A percentile compares a stretch with the other conserved stretches of the same genome.
These are phyloP conservation scores for Pelargonium australe DNA, from an alignment of 441 rosid species.

Conservation along the genomic window DNA sequence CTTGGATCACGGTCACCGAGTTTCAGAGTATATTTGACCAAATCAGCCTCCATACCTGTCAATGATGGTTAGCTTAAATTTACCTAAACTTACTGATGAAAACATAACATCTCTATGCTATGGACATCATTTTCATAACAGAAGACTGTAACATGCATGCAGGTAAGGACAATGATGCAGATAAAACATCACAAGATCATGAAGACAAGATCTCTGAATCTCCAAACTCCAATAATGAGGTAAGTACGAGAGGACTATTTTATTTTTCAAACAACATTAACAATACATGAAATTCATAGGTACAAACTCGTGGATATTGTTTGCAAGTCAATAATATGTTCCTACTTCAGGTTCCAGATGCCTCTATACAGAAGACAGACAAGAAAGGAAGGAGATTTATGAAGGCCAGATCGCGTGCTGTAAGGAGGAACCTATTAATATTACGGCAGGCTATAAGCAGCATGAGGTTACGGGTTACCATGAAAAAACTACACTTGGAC, in stretches of 20 bases:
- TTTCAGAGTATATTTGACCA: conserved; percentile 59
- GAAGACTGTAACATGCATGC: neutral
- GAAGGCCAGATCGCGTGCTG: conserved; percentile 27
- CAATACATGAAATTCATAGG: too few species aligned
- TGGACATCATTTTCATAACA: neutral
- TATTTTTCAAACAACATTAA: too few species aligned
- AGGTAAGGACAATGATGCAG: conserved; percentile 25
- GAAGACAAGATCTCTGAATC: conserved; percentile 12
- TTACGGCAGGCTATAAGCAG: conserved; percentile 40
- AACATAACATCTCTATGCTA: neutral
- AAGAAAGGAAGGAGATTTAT: conserved; percentile 36
- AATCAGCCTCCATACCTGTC: conserved; percentile 18
- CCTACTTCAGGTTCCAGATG: conserved; percentile 27
- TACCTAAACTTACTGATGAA: neutral
- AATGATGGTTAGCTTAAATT: conserved; percentile 23
- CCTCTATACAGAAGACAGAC: conserved; percentile 28
- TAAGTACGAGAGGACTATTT: conserved; percentile 1
- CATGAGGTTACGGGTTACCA: neutral
- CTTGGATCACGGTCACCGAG: conserved; percentile 52
- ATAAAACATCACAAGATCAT: neutral
- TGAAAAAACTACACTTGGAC: too few species aligned
- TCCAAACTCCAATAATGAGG: conserved; percentile 25
- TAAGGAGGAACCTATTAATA: conserved; percentile 36
- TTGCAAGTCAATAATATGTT: too few species aligned
- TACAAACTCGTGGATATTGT: too few species aligned